Evolutionary conservation across 2,329 filamentous ascomycete species (phyloP), one percentile per base, ranked within the genome.

Genomic region (Fusarium mundagurra): DNA sequence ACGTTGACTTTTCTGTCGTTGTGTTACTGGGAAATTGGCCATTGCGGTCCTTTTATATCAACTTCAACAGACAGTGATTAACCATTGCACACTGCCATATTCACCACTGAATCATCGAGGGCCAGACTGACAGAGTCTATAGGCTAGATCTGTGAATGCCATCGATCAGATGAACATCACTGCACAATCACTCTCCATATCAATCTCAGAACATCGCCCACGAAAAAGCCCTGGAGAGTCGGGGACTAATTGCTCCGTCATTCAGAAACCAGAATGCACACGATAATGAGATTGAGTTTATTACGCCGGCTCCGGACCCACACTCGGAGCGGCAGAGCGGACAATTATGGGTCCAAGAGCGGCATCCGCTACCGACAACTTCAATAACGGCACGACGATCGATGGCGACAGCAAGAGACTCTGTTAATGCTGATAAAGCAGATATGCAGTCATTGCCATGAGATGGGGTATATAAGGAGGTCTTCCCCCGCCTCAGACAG

Each of bases 361-460:
- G 50, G 31, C n/a, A 44, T 50, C 29, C 22, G n/a, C n/a, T 50
- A 5, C 36, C 24, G 20, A 14, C 12, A n/a, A 27, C 41, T 24
- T 47, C 31, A 39, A 53, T 34, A 67, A 67, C 39, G 50, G 38
- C 62, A 27, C 36, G 5, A n/a, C 20, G 10, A 45, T 29, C n/a
- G 24, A 60, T 31, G 11, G 33, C 20, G 18, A 34, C 9, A 60
- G 20, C 16, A 11, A 20, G 13, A 17, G 33, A 9, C 18, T 39
- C n/a, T 16, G 22, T 13, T 44, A 0, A 24, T 45, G 48, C 53
- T 70, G 66, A 70, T 66, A 70, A 66, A 70, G 36, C 51, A 43
- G 8, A 36, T 20, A 13, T 24, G 29, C 1, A 14, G 29, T 31
- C 48, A 18, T 24, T 29, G 10, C 16, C 29, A 8, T 31, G n/a